Evolutionary conservation across 2,329 filamentous ascomycete species (phyloP).

Genomic region (Elsinoe batatas): DNA sequence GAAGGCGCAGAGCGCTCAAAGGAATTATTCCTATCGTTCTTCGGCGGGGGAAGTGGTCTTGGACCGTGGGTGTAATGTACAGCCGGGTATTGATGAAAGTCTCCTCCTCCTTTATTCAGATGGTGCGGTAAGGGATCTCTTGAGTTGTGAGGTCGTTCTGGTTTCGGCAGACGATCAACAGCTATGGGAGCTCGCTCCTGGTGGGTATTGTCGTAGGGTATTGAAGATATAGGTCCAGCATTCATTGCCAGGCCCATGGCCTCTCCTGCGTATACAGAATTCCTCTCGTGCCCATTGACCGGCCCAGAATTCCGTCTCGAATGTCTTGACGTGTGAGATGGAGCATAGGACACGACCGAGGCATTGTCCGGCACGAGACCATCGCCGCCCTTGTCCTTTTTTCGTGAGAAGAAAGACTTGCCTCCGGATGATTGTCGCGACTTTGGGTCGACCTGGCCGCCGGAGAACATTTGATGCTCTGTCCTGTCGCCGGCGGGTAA

Average conservation of each 20-base stretch:
- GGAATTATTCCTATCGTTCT: slow-evolving; percentile 61
- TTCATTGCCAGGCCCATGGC: slow-evolving; percentile 57
- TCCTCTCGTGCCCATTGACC: slow-evolving; percentile 19
- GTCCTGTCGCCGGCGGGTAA: neutral
- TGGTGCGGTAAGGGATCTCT: slow-evolving; percentile 74
- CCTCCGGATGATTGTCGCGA: slow-evolving; percentile 71
- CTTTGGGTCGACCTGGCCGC: slow-evolving; percentile 61
- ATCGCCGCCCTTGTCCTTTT: slow-evolving; percentile 65
- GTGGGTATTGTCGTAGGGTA: slow-evolving; percentile 68
- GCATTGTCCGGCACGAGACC: slow-evolving; percentile 42
- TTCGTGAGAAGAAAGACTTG: slow-evolving; percentile 80
- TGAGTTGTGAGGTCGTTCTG: slow-evolving; percentile 47
- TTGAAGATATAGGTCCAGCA: slow-evolving; percentile 75
- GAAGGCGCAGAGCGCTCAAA: slow-evolving; percentile 16
- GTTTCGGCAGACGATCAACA: slow-evolving; percentile 61
- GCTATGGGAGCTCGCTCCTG: slow-evolving; percentile 60
- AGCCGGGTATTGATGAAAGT: slow-evolving; percentile 84
- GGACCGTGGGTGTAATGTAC: slow-evolving; percentile 51
- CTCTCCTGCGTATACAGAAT: slow-evolving; percentile 27
- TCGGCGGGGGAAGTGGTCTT: slow-evolving; percentile 47
- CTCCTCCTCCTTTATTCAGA: slow-evolving; percentile 62
- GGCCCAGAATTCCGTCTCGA: slow-evolving; percentile 51
- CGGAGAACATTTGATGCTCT: slow-evolving; percentile 25
- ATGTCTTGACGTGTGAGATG: slow-evolving; percentile 53
- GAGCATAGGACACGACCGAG: slow-evolving; percentile 32